These are phyloP conservation scores for Neofusicoccum sp. DNA, from an alignment of 2,329 filamentous ascomycete genomes.

Conservation along the genomic window DNA sequence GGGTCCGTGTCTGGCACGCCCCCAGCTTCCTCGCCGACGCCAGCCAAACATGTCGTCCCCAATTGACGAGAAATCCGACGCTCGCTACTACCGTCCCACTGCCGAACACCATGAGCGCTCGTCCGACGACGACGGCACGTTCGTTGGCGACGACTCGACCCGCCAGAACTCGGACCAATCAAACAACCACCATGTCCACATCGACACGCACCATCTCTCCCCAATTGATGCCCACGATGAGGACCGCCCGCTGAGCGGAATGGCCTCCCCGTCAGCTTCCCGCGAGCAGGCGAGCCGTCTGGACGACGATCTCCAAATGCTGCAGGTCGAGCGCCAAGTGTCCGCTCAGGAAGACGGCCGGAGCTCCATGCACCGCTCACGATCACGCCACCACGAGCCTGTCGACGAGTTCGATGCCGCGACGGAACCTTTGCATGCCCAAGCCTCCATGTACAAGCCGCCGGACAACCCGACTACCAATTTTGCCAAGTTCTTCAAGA, in stretches of 20 bases:
- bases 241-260: constrained; percentile 35
- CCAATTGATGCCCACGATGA: constrained; percentile 35
- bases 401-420: constrained; percentile 69
- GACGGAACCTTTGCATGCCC: constrained; percentile 70
- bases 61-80: constrained; percentile 40
- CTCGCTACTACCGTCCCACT: constrained; percentile 36
- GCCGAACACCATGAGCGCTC: constrained; percentile 26
- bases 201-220: constrained; percentile 5
- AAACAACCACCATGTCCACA: neutral
- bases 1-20: neutral
- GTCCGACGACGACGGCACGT: constrained; percentile 42
- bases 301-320: constrained; percentile 67
- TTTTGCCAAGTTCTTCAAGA: constrained; percentile 66
- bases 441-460: constrained; percentile 65
- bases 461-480: constrained; percentile 64
- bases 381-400: constrained; percentile 58
- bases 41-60: constrained; percentile 38
- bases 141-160: constrained; percentile 38
- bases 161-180: constrained; percentile 30
- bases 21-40: neutral
- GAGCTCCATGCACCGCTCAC: constrained; percentile 53
- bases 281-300: constrained; percentile 64
- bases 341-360: constrained; percentile 46
- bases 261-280: constrained; percentile 56
- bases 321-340: constrained; percentile 65